phyloP scores from a whole-genome alignment of 169 alveolate species.

The Cryptosporidium ryanae region DNA sequence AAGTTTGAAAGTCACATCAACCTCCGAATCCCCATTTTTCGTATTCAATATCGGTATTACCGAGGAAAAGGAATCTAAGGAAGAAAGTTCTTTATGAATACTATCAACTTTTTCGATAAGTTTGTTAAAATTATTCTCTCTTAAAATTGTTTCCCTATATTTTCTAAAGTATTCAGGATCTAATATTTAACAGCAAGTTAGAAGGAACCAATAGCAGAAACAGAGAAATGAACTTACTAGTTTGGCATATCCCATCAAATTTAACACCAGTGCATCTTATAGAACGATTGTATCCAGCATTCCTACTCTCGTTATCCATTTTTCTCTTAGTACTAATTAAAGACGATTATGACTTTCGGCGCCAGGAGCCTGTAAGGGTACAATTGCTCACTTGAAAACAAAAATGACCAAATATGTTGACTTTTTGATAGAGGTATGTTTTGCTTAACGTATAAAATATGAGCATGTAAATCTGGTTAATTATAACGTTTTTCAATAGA shows the following conservation, averaged over 20 bases:
- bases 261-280: background rate
- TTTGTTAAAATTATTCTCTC: conserved; percentile 1
- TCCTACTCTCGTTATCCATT: too few species aligned
- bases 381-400: too few species aligned
- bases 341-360: too few species aligned
- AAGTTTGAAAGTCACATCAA: conserved; percentile 21
- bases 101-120: background rate
- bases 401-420: too few species aligned
- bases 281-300: too few species aligned
- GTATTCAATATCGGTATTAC: conserved; percentile 21
- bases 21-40: conserved; percentile 1
- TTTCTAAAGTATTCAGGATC: conserved; percentile 4
- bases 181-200: background rate
- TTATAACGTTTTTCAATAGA: background rate
- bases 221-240: conserved; percentile 26
- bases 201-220: background rate
- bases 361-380: too few species aligned
- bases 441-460: background rate
- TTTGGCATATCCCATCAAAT: conserved; percentile 26
- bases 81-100: conserved; percentile 16
- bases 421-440: conserved; percentile 43
- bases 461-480: background rate
- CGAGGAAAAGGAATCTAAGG: conserved; percentile 22
- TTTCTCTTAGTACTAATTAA: too few species aligned
- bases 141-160: conserved; percentile 3